phyloP scores from a whole-genome alignment of 1,284 basidiomycete genomes.

The Somion occarium region DNA sequence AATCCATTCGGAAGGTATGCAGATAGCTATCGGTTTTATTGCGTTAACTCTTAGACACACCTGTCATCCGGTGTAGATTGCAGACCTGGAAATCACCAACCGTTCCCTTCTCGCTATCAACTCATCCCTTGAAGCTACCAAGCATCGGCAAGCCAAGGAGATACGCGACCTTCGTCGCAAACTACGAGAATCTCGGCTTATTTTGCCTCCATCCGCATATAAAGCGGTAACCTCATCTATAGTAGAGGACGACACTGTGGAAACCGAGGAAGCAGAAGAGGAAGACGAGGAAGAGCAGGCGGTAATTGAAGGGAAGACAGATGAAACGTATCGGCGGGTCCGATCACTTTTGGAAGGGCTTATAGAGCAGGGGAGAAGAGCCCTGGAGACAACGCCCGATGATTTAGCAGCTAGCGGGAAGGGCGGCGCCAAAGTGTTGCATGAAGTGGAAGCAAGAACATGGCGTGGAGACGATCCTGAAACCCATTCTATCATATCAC shows the following conservation, averaged over 20 bases:
- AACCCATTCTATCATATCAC: slow-evolving; percentile 19
- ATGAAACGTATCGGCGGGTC: slow-evolving; percentile 55
- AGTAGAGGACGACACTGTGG: slow-evolving; percentile 35
- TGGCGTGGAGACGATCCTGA: slow-evolving; percentile 42
- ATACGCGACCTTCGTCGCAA: slow-evolving; percentile 72
- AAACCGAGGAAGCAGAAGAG: slow-evolving; percentile 32
- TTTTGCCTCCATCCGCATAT: slow-evolving; percentile 63
- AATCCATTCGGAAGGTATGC: slow-evolving; percentile 72
- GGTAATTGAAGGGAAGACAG: slow-evolving; percentile 31
- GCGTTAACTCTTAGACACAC: neutral
- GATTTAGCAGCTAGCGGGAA: slow-evolving; percentile 44
- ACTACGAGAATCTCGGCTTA: slow-evolving; percentile 71
- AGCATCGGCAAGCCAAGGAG: slow-evolving; percentile 74
- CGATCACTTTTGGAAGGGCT: slow-evolving; percentile 60
- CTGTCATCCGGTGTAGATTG: slow-evolving; percentile 49
- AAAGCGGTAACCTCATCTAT: slow-evolving; percentile 48
- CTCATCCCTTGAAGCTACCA: slow-evolving; percentile 64
- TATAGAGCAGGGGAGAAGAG: slow-evolving; percentile 52
- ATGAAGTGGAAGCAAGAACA: slow-evolving; percentile 59
- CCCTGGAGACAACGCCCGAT: slow-evolving; percentile 51
- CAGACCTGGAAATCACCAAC: slow-evolving; percentile 80
- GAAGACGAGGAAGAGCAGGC: slow-evolving; percentile 37
- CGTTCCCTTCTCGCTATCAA: slow-evolving; percentile 76
- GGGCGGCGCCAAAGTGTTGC: slow-evolving; percentile 60
- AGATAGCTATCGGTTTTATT: neutral